phyloP scores from a whole-genome alignment of 2,329 filamentous ascomycete genomes.

The Diaporthe eres region DNA sequence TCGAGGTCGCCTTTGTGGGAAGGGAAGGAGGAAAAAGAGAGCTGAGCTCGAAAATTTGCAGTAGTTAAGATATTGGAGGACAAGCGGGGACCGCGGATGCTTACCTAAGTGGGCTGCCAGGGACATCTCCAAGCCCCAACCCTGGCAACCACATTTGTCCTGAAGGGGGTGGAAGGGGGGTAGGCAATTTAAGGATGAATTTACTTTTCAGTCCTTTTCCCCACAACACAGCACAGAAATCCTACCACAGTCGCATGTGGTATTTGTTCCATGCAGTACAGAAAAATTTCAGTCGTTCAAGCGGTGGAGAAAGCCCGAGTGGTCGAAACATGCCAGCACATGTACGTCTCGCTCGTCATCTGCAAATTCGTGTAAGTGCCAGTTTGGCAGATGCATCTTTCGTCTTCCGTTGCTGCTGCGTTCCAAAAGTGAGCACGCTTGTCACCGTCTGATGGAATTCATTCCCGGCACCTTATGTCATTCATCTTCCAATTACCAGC shows the following conservation, averaged over 20 bases:
- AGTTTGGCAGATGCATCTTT: no score
- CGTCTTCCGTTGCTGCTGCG: no score
- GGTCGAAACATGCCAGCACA: no score
- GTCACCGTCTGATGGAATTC: no score
- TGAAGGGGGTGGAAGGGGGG: background rate
- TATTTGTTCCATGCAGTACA: no score
- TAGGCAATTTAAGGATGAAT: background rate
- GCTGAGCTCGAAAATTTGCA: slow-evolving; percentile 5
- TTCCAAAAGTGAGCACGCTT: no score
- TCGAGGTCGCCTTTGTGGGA: slow-evolving; percentile 9
- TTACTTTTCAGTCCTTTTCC: background rate
- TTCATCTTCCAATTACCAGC: background rate
- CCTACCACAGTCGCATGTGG: no score
- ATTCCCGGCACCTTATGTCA: no score
- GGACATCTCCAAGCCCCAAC: background rate
- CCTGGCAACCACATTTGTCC: background rate
- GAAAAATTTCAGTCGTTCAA: no score
- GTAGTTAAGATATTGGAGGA: background rate
- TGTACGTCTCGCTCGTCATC: no score
- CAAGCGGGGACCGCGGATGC: background rate
- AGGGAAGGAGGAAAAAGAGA: background rate
- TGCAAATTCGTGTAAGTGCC: no score
- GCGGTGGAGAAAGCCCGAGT: no score
- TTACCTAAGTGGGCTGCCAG: background rate
- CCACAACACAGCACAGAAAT: background rate